Evolutionary conservation across 495 filamentous ascomycete species (phyloP).

Genomic region (Staphylotrichum tortipilum): DNA sequence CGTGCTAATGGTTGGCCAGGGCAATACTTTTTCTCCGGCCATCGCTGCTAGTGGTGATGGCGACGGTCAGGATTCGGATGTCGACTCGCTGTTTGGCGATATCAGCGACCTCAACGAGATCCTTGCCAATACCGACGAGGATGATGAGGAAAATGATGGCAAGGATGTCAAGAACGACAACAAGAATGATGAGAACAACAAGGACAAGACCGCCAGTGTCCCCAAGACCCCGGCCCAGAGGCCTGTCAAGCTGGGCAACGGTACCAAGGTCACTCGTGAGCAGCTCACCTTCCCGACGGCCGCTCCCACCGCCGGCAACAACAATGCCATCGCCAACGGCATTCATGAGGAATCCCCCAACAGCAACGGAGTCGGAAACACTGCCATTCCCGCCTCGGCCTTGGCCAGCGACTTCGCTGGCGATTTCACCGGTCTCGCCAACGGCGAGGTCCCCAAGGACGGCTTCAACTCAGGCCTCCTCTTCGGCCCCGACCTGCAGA

Average conservation of each 20-base stretch:
- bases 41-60: background rate
- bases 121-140: background rate
- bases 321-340: background rate
- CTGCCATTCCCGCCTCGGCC: background rate
- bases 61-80: background rate
- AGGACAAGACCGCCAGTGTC: background rate
- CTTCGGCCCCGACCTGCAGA: background rate
- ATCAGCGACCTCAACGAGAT: background rate
- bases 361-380: background rate
- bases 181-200: background rate
- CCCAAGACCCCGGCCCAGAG: background rate
- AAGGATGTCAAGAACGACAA: background rate
- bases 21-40: no score
- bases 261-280: background rate
- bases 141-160: background rate
- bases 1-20: no score
- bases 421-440: background rate
- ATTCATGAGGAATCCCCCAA: conserved; percentile 2
- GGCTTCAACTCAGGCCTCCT: background rate
- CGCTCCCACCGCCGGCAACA: background rate
- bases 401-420: background rate
- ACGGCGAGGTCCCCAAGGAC: background rate
- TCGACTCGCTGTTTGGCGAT: conserved; percentile 1
- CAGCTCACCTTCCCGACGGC: background rate
- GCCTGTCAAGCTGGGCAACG: background rate